Conservation (phyloP, 2,329 filamentous ascomycete species). For the Helicocarpus griseus region DNA sequence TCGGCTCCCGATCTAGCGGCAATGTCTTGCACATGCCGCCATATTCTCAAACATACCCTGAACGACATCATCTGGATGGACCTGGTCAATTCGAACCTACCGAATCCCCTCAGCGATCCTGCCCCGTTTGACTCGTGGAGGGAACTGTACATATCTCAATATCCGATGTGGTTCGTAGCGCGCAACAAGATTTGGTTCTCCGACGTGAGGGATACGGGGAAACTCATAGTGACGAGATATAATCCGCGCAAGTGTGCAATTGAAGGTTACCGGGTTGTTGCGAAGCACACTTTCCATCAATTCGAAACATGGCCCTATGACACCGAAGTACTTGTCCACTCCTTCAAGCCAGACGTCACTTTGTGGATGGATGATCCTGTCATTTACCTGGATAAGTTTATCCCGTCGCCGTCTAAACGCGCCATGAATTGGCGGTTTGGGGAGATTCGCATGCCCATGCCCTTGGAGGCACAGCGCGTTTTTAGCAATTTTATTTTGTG, state of each 20-base stretch:
- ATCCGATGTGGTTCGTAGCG: conserved; percentile 77
- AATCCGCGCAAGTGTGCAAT: conserved; percentile 65
- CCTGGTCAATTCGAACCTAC: conserved; percentile 59
- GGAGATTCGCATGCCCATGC: conserved; percentile 48
- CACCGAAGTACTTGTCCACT: conserved; percentile 56
- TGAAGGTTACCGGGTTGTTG: conserved; percentile 68
- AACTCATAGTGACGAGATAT: conserved; percentile 67
- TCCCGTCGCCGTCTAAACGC: conserved; percentile 9
- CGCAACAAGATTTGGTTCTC: conserved; percentile 78
- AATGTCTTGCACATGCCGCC: conserved; percentile 52
- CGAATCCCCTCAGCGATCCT: conserved; percentile 45
- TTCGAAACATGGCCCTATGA: conserved; percentile 58
- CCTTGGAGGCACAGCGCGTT: conserved; percentile 41
- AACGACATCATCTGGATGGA: conserved; percentile 64
- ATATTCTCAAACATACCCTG: conserved; percentile 49
- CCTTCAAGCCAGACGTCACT: conserved; percentile 59
- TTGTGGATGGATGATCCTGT: conserved; percentile 69
- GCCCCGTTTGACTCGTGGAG: conserved; percentile 56
- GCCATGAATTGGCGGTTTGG: conserved; percentile 17
- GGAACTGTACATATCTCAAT: conserved; percentile 62
- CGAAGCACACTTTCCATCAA: conserved; percentile 46
- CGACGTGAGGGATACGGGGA: conserved; percentile 63
- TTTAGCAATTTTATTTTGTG: conserved; percentile 62
- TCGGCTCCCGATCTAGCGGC: conserved; percentile 53
- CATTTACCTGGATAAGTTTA: conserved; percentile 42